Evolutionary conservation across 1,284 basidiomycete genomes (phyloP).

Genomic region (Fomitiporia mediterranea): DNA sequence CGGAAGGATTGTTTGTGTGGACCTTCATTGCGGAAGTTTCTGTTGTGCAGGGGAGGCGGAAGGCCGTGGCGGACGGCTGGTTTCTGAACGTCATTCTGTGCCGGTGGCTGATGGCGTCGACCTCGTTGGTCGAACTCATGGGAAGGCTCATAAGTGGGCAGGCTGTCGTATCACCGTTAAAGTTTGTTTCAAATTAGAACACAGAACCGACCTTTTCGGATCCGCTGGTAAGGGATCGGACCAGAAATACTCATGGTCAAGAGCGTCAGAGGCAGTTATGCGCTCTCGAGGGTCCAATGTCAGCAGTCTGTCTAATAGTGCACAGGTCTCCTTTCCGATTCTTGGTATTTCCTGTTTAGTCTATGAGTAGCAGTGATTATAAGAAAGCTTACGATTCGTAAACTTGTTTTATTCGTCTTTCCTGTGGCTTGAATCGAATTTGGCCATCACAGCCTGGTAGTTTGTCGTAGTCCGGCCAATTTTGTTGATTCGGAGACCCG

Average conservation of each 20-base stretch:
- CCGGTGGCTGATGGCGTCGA: slow-evolving; percentile 39
- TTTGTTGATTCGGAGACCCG: slow-evolving; percentile 78
- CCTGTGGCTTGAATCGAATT: slow-evolving; percentile 46
- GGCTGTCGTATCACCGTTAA: slow-evolving; percentile 35
- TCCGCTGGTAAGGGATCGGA: slow-evolving; percentile 81
- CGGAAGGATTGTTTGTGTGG: background rate
- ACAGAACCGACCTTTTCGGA: slow-evolving; percentile 61
- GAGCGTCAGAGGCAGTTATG: slow-evolving; percentile 83
- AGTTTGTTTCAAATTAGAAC: slow-evolving; percentile 12
- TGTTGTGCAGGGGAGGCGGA: slow-evolving; percentile 11
- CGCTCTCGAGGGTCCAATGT: slow-evolving; percentile 90
- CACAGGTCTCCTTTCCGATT: slow-evolving; percentile 71
- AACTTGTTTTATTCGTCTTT: slow-evolving; percentile 47
- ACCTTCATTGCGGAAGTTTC: slow-evolving; percentile 1
- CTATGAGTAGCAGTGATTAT: slow-evolving; percentile 17
- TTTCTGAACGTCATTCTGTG: background rate
- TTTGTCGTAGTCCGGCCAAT: slow-evolving; percentile 77
- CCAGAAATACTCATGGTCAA: slow-evolving; percentile 93
- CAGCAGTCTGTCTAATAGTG: slow-evolving; percentile 88
- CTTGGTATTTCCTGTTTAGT: slow-evolving; percentile 30
- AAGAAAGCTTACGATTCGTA: slow-evolving; percentile 54
- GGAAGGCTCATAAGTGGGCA: slow-evolving; percentile 75
- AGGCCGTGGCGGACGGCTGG: slow-evolving; percentile 1
- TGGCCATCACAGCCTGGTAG: slow-evolving; percentile 81
- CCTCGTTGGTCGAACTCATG: slow-evolving; percentile 83